Conservation (phyloP, 768 basidiomycete species). For the Tricholoma hemisulphureum region DNA sequence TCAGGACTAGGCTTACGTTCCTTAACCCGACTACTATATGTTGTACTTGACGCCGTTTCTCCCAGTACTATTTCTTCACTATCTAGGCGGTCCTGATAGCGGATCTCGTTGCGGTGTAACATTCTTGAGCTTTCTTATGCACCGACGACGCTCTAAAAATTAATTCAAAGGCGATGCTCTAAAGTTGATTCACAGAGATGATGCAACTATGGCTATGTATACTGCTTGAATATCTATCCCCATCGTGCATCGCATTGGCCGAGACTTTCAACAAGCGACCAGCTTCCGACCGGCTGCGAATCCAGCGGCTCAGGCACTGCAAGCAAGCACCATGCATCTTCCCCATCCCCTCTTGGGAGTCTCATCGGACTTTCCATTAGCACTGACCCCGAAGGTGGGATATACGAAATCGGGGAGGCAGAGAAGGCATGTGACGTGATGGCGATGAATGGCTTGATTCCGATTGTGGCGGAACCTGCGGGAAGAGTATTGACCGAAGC, state of each 20-base stretch:
- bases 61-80: not conserved
- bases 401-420: slow-evolving; percentile 50
- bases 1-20: not conserved
- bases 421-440: slow-evolving; percentile 45
- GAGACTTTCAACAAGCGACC: slow-evolving; percentile 33
- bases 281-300: slow-evolving; percentile 21
- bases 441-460: slow-evolving; percentile 36
- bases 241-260: slow-evolving; percentile 33
- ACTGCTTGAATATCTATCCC: slow-evolving; percentile 14
- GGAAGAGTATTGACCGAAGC: slow-evolving; percentile 5
- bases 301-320: slow-evolving; percentile 22
- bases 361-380: slow-evolving; percentile 32
- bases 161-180: not conserved
- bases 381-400: slow-evolving; percentile 30
- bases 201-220: not conserved
- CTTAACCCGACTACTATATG: not conserved
- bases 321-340: slow-evolving; percentile 52
- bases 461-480: not conserved
- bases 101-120: not conserved
- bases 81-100: not conserved
- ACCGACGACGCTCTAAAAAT: not conserved
- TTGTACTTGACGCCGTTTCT: not conserved
- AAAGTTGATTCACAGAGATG: not conserved
- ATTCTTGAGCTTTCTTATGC: not conserved
- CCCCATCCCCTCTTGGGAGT: slow-evolving; percentile 47